Evolutionary conservation across 73 alveolate genomes (phyloP).

Genomic region (Paramecium biaurelia): DNA sequence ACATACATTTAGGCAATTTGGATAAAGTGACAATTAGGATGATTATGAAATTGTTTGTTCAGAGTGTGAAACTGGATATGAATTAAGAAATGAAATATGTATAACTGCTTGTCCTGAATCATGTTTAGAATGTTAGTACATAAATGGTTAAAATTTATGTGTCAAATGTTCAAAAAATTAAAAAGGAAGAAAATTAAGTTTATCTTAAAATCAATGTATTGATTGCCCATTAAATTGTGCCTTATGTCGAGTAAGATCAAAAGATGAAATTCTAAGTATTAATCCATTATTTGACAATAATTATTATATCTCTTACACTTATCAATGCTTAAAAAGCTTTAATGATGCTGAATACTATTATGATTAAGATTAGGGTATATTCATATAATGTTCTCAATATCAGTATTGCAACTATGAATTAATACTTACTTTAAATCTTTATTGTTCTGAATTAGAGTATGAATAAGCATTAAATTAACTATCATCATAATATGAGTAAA

Average conservation of each 20-base stretch:
- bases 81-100: not conserved
- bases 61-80: not conserved
- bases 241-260: not conserved
- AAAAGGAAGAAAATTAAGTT: not conserved
- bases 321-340: not conserved
- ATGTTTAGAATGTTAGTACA: not conserved
- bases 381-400: not conserved
- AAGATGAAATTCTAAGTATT: not conserved
- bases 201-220: not conserved
- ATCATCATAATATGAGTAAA: not conserved
- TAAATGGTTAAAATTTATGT: not conserved
- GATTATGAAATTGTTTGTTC: not conserved
- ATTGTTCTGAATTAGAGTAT: not conserved
- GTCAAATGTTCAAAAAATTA: not conserved
- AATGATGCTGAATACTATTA: not conserved
- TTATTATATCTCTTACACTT: not conserved
- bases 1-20: not conserved
- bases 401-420: not conserved
- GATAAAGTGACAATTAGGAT: not conserved
- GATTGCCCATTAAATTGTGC: not conserved
- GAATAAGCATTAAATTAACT: not conserved
- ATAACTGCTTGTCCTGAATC: not conserved
- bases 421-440: not conserved
- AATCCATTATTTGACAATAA: not conserved
- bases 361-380: not conserved